These are phyloP conservation scores for Aspergillus ostianus DNA, from an alignment of 495 filamentous ascomycete genomes.

Conservation along the genomic window DNA sequence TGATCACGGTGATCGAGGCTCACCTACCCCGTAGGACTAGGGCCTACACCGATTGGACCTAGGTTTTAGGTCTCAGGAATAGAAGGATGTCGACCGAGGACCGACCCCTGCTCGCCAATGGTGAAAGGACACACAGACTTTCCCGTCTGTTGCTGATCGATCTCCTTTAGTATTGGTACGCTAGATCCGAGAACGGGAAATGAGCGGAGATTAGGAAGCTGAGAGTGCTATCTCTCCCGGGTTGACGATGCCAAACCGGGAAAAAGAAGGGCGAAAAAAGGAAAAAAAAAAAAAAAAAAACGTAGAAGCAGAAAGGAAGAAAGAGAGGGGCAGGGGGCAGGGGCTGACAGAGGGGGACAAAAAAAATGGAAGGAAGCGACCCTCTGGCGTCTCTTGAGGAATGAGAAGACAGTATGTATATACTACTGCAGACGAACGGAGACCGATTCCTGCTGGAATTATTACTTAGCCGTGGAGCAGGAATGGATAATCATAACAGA, in stretches of 20 bases:
- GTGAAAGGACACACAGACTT: neutral
- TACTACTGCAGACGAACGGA: neutral
- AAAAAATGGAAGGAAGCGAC: slow-evolving; percentile 6
- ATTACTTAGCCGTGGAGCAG: neutral
- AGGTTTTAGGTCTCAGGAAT: neutral
- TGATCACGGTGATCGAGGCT: neutral
- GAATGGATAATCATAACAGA: neutral
- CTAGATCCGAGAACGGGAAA: no score
- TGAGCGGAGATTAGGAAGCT: no score
- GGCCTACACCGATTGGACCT: no score
- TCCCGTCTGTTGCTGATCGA: slow-evolving; percentile 7
- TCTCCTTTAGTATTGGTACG: neutral
- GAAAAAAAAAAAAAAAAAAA: neutral
- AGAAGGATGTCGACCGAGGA: neutral
- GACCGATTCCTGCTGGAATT: neutral
- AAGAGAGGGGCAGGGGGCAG: neutral
- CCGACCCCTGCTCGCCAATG: neutral
- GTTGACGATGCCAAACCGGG: neutral
- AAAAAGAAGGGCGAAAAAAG: neutral
- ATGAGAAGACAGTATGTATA: slow-evolving; percentile 12
- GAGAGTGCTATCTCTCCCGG: neutral
- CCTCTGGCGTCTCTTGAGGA: neutral
- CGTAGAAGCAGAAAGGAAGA: slow-evolving; percentile 4
- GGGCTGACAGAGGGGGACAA: neutral
- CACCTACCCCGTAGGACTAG: no score